Percentiles rank a stretch among this genome's conserved stretches.
phyloP scores from a whole-genome alignment of 2,329 filamentous ascomycete genomes.

The Hymenoscyphus albidus region DNA sequence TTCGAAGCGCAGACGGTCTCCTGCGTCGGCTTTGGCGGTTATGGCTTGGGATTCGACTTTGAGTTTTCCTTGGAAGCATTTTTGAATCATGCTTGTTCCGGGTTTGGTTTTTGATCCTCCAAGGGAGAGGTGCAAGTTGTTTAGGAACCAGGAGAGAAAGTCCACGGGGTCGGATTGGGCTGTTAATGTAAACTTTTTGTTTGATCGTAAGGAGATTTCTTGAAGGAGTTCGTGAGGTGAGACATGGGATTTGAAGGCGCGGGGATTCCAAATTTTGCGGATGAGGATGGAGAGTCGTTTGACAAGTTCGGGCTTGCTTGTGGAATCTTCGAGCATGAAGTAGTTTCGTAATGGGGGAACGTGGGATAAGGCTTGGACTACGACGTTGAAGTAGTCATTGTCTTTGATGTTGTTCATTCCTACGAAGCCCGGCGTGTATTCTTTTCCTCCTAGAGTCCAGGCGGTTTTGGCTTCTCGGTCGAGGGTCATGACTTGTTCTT shows the following conservation, averaged over 20 bases:
- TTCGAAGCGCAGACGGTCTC: slow-evolving; percentile 87
- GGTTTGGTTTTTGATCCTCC: slow-evolving; percentile 87
- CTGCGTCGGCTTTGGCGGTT: slow-evolving; percentile 81
- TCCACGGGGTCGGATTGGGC: slow-evolving; percentile 93
- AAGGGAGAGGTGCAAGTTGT: slow-evolving; percentile 87
- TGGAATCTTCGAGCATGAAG: slow-evolving; percentile 82
- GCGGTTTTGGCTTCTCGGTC: slow-evolving; percentile 62
- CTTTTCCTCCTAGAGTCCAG: slow-evolving; percentile 76
- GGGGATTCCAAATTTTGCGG: slow-evolving; percentile 96
- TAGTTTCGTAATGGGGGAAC: slow-evolving; percentile 86
- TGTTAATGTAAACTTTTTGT: slow-evolving; percentile 88
- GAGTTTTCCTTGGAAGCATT: slow-evolving; percentile 87
- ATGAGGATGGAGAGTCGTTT: slow-evolving; percentile 85
- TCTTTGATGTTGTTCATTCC: slow-evolving; percentile 99
- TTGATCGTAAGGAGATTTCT: slow-evolving; percentile 84
- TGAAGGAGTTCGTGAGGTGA: slow-evolving; percentile 96
- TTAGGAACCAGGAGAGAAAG: slow-evolving; percentile 95
- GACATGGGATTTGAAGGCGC: slow-evolving; percentile 93
- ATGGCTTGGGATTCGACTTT: slow-evolving; percentile 93
- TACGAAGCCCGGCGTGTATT: slow-evolving; percentile 90
- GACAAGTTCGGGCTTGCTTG: slow-evolving; percentile 71
- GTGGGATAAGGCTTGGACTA: slow-evolving; percentile 87
- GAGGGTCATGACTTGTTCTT: slow-evolving; percentile 72
- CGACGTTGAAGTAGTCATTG: slow-evolving; percentile 96
- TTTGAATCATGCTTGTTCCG: slow-evolving; percentile 80